phyloP scores from a whole-genome alignment of 2,329 filamentous ascomycete genomes.

The Macrophomina tecta region DNA sequence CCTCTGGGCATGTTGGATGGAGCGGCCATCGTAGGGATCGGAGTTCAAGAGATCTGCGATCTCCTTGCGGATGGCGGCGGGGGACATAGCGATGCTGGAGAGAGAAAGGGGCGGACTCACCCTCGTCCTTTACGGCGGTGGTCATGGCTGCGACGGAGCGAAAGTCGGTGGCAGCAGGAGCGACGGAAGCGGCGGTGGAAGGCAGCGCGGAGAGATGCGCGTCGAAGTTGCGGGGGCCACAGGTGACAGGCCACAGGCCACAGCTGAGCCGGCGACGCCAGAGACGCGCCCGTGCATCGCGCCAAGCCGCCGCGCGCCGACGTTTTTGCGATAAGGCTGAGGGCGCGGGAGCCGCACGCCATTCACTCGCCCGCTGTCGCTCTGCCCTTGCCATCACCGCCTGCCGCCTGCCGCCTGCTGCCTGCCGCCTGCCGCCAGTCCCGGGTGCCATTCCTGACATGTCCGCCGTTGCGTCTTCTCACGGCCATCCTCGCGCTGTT shows the following conservation, averaged over 20 bases:
- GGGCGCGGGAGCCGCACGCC: background rate
- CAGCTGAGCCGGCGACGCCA: background rate
- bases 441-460: background rate
- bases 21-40: constrained; percentile 24
- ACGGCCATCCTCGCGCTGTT: background rate
- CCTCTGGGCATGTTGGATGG: background rate
- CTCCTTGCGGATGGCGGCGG: constrained; percentile 9
- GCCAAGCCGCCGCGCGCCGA: constrained; percentile 14
- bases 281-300: background rate
- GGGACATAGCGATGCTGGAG: constrained; percentile 18
- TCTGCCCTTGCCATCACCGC: background rate
- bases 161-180: constrained; percentile 24
- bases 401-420: background rate
- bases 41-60: constrained; percentile 31
- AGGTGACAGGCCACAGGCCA: background rate
- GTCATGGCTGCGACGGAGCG: constrained; percentile 37
- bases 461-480: background rate
- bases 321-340: constrained; percentile 19
- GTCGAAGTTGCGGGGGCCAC: constrained; percentile 23
- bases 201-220: constrained; percentile 24
- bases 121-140: constrained; percentile 43
- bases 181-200: constrained; percentile 26
- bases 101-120: constrained; percentile 36
- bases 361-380: background rate
- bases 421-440: background rate